Evolutionary conservation across 139 green algal species (phyloP).

Genomic region (Chlamydomonas sphaeroides): DNA sequence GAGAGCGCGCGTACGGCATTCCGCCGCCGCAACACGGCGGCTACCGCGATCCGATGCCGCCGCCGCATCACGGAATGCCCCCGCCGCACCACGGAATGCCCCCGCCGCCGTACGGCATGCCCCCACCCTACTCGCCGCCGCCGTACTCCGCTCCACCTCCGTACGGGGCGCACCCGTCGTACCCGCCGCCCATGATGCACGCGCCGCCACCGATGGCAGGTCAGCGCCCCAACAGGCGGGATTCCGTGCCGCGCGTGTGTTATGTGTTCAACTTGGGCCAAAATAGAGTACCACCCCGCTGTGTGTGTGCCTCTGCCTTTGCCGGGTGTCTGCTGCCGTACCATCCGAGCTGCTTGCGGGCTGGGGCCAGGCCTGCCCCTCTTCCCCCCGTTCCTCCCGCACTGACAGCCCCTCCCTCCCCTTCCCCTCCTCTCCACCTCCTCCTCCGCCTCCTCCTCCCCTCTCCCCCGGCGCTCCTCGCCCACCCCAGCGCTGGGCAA

Average conservation of each 20-base stretch:
- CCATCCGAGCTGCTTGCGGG: too few species aligned
- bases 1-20: constrained; percentile 29
- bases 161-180: constrained; percentile 12
- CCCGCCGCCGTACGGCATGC: constrained; percentile 36
- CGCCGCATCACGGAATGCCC: constrained; percentile 22
- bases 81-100: constrained; percentile 17
- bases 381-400: neutral
- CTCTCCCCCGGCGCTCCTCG: too few species aligned
- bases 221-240: too few species aligned
- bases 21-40: constrained; percentile 20
- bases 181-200: constrained; percentile 20
- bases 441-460: neutral
- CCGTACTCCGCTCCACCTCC: constrained; percentile 9
- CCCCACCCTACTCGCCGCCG: constrained; percentile 37
- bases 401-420: neutral
- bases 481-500: too few species aligned
- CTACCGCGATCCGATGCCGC: constrained; percentile 34
- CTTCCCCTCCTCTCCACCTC: neutral
- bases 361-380: too few species aligned
- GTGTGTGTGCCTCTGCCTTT: too few species aligned
- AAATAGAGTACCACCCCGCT: too few species aligned
- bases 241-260: too few species aligned
- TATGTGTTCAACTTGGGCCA: too few species aligned
- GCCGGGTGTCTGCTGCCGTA: too few species aligned
- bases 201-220: constrained; percentile 34